Percentiles rank a stretch among this genome's conserved stretches.
Conservation (phyloP, 352 stramenopile genomes). For the Phytophthora pinifolia region DNA sequence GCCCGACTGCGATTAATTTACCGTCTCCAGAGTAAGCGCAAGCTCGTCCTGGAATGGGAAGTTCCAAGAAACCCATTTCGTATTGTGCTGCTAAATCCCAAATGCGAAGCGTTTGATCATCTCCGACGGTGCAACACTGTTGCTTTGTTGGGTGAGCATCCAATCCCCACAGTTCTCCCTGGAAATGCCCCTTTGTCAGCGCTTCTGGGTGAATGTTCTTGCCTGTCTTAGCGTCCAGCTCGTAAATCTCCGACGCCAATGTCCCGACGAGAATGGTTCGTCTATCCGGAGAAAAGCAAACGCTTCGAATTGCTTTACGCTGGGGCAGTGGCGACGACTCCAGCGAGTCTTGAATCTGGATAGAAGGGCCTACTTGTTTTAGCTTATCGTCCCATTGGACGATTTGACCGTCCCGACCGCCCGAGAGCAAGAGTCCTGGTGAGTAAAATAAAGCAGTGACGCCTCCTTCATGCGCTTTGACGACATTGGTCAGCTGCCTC, state of each 20-base stretch:
- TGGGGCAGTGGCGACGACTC: constrained; percentile 19
- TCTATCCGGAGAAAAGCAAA: constrained; percentile 61
- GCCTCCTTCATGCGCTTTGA: constrained; percentile 49
- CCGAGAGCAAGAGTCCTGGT: constrained; percentile 52
- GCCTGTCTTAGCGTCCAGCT: constrained; percentile 69
- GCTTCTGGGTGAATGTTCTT: constrained; percentile 40
- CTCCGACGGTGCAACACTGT: constrained; percentile 75
- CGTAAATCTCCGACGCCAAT: constrained; percentile 88
- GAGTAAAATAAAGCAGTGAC: constrained; percentile 52
- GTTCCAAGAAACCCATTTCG: constrained; percentile 38
- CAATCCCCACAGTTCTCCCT: constrained; percentile 82
- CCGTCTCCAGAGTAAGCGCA: constrained; percentile 90
- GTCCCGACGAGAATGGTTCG: constrained; percentile 86
- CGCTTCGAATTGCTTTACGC: constrained; percentile 50
- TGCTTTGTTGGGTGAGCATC: constrained; percentile 63
- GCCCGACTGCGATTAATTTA: constrained; percentile 86
- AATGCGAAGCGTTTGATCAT: constrained; percentile 82
- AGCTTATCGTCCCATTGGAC: constrained; percentile 66
- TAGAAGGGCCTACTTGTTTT: constrained; percentile 41
- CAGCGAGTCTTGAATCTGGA: constrained; percentile 45
- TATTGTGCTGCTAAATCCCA: constrained; percentile 65
- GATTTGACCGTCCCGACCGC: constrained; percentile 65
- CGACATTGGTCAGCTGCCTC: constrained; percentile 43
- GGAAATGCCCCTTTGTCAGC: constrained; percentile 72
- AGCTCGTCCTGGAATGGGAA: constrained; percentile 56